Evolutionary conservation across 306 rosid genomes (phyloP).

Genomic region (Hippophae tibetana): DNA sequence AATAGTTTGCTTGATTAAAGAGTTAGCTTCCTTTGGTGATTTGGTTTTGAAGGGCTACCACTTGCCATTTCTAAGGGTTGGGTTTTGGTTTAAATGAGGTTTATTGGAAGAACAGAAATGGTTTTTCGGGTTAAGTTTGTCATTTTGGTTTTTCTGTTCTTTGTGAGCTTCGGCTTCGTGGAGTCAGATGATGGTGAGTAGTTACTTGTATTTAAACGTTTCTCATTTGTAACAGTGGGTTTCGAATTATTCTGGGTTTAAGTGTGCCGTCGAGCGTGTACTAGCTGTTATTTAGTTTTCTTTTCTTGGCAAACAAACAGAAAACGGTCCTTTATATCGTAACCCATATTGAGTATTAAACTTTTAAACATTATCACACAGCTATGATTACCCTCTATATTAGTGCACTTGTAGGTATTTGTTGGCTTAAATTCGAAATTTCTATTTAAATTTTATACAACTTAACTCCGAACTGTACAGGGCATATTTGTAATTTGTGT

Average conservation of each 20-base stretch:
- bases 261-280: neutral
- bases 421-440: too few species aligned
- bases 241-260: too few species aligned
- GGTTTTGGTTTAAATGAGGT: neutral
- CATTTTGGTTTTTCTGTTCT: conserved; percentile 39
- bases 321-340: neutral
- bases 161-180: conserved; percentile 35
- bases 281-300: neutral
- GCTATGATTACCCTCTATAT: too few species aligned
- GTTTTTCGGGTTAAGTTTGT: conserved; percentile 42
- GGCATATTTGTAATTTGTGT: neutral
- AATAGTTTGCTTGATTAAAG: neutral
- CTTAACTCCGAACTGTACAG: too few species aligned
- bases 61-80: neutral
- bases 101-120: conserved; percentile 24
- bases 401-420: too few species aligned
- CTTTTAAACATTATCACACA: too few species aligned
- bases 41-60: neutral
- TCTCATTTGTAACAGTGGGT: neutral
- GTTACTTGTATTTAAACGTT: conserved; percentile 2
- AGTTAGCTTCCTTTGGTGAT: conserved; percentile 7
- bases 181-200: conserved; percentile 78
- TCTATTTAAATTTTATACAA: too few species aligned
- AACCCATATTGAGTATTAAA: too few species aligned
- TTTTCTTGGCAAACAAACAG: conserved; percentile 19